Evolutionary conservation across 208 protist genomes (phyloP).

Genomic region (Herpetomonas tarakana): DNA sequence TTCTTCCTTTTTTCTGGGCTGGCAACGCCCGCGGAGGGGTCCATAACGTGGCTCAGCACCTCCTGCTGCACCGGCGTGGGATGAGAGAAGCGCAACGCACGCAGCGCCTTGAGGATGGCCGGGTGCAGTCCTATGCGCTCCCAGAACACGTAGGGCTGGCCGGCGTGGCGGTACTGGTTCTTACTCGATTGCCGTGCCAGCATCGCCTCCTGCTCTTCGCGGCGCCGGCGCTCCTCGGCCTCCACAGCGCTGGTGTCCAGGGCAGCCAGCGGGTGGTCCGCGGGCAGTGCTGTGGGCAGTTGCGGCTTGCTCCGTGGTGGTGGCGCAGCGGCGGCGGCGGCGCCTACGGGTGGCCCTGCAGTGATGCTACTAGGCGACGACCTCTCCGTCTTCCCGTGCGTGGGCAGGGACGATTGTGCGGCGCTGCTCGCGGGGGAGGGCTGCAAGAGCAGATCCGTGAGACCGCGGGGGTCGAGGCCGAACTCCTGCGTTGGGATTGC

Average conservation of each 20-base stretch:
- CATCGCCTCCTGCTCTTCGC: slow-evolving; percentile 14
- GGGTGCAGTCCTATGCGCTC: slow-evolving; percentile 74
- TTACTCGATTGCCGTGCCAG: slow-evolving; percentile 30
- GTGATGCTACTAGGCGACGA: background rate
- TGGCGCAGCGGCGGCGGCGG: background rate
- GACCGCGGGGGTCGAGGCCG: slow-evolving; percentile 57
- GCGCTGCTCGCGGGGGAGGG: slow-evolving; percentile 2
- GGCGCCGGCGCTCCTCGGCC: slow-evolving; percentile 30
- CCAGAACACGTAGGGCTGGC: slow-evolving; percentile 79
- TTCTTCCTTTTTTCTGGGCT: slow-evolving; percentile 14
- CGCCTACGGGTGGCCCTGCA: slow-evolving; percentile 1
- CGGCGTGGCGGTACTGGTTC: slow-evolving; percentile 78
- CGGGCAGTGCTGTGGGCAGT: slow-evolving; percentile 33
- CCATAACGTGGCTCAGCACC: slow-evolving; percentile 65
- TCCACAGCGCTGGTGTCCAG: slow-evolving; percentile 27
- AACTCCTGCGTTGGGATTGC: slow-evolving; percentile 57
- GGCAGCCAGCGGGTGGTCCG: slow-evolving; percentile 41
- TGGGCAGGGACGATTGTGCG: background rate
- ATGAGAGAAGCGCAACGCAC: slow-evolving; percentile 70
- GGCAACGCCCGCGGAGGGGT: slow-evolving; percentile 10
- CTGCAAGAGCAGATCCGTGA: slow-evolving; percentile 69
- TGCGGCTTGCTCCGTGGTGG: slow-evolving; percentile 20
- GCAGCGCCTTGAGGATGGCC: slow-evolving; percentile 58
- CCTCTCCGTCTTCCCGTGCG: too few species aligned
- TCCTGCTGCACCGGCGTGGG: slow-evolving; percentile 86